Base-by-base conservation (phyloP, 2,329 filamentous ascomycete genomes). In the Escovopsis sp. region DNA sequence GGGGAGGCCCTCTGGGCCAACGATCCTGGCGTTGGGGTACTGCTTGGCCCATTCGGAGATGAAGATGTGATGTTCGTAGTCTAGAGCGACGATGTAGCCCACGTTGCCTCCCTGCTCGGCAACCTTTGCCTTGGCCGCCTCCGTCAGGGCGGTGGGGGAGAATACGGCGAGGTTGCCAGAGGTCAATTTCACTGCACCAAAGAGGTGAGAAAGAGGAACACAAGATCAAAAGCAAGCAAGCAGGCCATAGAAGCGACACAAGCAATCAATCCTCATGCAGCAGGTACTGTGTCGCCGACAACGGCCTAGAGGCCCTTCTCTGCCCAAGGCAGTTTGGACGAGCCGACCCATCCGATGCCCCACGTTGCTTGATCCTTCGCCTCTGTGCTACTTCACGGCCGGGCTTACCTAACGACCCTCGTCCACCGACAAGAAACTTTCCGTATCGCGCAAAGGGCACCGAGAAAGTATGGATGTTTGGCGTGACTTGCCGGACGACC, bases 11-110 rank as follows among this genome's bases (percentile, higher is more conserved):
- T 89, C 80, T 1, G 85, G 83, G 1, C 80, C 89, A 53, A 96
- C 74, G 39, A 98, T 71, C 53, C 80, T 79, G 30, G 89, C 88
- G 36, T 72, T 60, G 0, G 89, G 88, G 59, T 77, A 96, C 26
- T 77, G 83, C 39, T 73, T 66, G 54, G 83, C 77, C 89, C 91
- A 98, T 39, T 85, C 71, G 0, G 83, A 81, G 42, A 98, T 60
- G 67, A 91, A 93, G 59, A 98, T 85, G 71, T 98, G 91, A 63
- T 98, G 91, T 66, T 98, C 87, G 41, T 85, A 72, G 60, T 98
- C 91, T 1, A 82, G 77, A 1, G 91, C 89, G 26, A 89, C 70
- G 50, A 98, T 80, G 69, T 96, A 96, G 51, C 73, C 75, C 41
- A 95, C 76, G 36, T 77, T 71, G 40, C 80, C 79, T 47, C 79